Percentiles rank a stretch among this genome's conserved stretches.
phyloP scores from a whole-genome alignment of 768 basidiomycete genomes.

The Melanogaster broomeanus region DNA sequence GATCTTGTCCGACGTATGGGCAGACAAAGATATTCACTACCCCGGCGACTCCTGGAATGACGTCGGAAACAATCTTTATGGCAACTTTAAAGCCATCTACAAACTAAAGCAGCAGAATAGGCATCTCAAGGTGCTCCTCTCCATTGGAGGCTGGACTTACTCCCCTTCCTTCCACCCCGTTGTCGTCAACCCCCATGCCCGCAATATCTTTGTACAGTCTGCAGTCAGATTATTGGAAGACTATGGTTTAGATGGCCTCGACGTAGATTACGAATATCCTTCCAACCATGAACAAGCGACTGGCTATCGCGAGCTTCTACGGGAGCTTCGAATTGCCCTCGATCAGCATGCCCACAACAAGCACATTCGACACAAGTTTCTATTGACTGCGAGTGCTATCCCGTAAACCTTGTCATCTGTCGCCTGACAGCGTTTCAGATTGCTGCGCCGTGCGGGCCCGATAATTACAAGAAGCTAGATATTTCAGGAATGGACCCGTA shows the following conservation, averaged over 20 bases:
- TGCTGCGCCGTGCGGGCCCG: constrained; percentile 89
- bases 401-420: background rate
- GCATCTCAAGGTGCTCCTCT: constrained; percentile 77
- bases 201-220: constrained; percentile 79
- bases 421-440: constrained; percentile 48
- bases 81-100: constrained; percentile 93
- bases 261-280: constrained; percentile 95
- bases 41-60: constrained; percentile 96
- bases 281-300: constrained; percentile 71
- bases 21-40: constrained; percentile 97
- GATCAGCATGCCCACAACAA: constrained; percentile 73
- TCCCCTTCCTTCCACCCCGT: constrained; percentile 85
- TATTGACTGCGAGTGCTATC: constrained; percentile 64
- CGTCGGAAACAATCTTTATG: constrained; percentile 85
- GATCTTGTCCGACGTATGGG: constrained; percentile 86
- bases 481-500: constrained; percentile 83
- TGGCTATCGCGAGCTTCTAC: constrained; percentile 83
- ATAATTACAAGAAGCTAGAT: constrained; percentile 80
- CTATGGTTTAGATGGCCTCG: constrained; percentile 90
- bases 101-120: constrained; percentile 85
- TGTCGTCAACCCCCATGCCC: constrained; percentile 60
- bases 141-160: constrained; percentile 96
- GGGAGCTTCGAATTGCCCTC: constrained; percentile 70
- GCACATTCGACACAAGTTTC: constrained; percentile 60
- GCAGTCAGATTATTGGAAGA: constrained; percentile 84